phyloP scores from a whole-genome alignment of 495 filamentous ascomycete genomes.

The Aspergillus bertholletiae region DNA sequence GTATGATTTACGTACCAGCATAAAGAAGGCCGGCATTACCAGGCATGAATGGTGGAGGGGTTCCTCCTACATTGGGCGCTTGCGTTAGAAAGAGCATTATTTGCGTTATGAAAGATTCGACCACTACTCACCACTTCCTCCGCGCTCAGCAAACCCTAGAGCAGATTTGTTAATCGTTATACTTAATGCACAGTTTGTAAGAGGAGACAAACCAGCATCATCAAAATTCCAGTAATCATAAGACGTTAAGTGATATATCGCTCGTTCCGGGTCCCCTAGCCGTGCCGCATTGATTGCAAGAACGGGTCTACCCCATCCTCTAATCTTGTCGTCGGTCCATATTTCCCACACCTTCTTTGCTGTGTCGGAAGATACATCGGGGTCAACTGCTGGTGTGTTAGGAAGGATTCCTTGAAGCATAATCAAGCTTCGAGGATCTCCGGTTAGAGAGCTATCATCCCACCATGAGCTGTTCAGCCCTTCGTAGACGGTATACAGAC shows the following conservation, averaged over 20 bases:
- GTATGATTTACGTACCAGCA: slow-evolving; percentile 4
- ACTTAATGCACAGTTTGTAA: neutral
- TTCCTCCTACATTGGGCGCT: slow-evolving; percentile 4
- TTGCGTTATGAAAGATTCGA: neutral
- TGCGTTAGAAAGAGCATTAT: neutral
- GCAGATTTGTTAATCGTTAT: neutral
- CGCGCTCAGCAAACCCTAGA: slow-evolving; percentile 13
- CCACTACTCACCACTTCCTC: slow-evolving; percentile 10
- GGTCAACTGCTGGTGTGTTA: slow-evolving; percentile 11
- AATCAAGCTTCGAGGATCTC: slow-evolving; percentile 14
- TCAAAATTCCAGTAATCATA: slow-evolving; percentile 16
- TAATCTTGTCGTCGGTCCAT: slow-evolving; percentile 12
- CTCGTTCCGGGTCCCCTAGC: slow-evolving; percentile 9
- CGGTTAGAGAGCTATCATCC: slow-evolving; percentile 5
- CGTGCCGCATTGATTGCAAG: slow-evolving; percentile 15
- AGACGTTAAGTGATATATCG: slow-evolving; percentile 13
- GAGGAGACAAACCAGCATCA: slow-evolving; percentile 11
- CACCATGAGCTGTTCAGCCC: slow-evolving; percentile 14
- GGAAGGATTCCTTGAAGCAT: slow-evolving; percentile 17
- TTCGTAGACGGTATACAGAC: slow-evolving; percentile 13
- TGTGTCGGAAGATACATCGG: slow-evolving; percentile 4
- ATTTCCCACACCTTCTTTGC: slow-evolving; percentile 10
- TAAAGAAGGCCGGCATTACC: slow-evolving; percentile 15
- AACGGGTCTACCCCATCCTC: slow-evolving; percentile 12
- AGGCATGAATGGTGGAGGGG: slow-evolving; percentile 17